Base-by-base conservation (phyloP, 2,329 filamentous ascomycete species). In the Zalaria sp. region DNA sequence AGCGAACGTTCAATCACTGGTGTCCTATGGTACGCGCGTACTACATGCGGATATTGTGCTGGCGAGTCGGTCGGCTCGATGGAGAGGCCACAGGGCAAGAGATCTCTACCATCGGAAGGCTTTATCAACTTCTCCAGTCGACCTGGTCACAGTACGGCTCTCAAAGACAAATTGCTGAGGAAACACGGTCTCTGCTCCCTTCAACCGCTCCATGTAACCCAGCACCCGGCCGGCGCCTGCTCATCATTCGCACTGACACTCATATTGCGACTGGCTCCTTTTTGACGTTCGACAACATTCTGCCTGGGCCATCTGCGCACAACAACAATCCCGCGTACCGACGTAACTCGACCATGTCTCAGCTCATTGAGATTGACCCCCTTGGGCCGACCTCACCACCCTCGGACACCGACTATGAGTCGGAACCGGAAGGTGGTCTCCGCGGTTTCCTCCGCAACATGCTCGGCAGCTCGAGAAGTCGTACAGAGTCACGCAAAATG, bases 11-110 rank as follows among this genome's bases (percentile, higher is more conserved):
- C 63, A 89, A 83, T 55, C 86, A 94, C 54, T 94, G 88, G 87
- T 93, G 85, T 54, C 86, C 88, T 0, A 93, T 94, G 88, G 85
- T 94, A 25, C 76, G 88, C 46, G 82, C 86, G 9, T 95, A 94
- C 59, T 95, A 81, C 57, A 91, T 93, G 74, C 83, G 88, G 37
- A 65, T 95, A 39, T 62, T 94, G 25, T 93, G 86, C 61, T 95
- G 88, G 88, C 77, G 87, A 45, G 68, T 95, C 38, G 89, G 83
- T 49, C 73, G 88, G 47, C 83, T 82, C 53, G 75, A 79, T 40
- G 84, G 80, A 10, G 74, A 72, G 37, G 68, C 75, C 6, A 74
- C 75, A 36, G 51, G 56, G n/a, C 31, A 51, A 4, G 35, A 47
- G 7, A 40, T 27, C 10, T 32, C n/a, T n/a, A 84, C 93, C 44